Evolutionary conservation across 768 basidiomycete species (phyloP), one percentile per base, ranked within the genome.

Genomic region (Kwoniella bestiolae): DNA sequence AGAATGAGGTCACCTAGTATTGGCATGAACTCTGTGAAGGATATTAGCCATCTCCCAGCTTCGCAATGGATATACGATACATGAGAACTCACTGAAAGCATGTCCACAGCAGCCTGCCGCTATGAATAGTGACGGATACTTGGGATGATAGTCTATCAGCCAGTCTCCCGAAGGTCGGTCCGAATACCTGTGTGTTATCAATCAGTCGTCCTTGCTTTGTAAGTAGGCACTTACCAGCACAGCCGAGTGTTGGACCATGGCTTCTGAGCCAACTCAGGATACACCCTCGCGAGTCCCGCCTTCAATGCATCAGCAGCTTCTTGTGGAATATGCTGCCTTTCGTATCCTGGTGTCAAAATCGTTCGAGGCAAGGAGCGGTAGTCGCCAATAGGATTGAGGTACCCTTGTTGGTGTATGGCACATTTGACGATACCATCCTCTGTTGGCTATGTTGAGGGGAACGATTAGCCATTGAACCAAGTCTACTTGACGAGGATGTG

Each of bases 181-280:
- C 3, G 44, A 59, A 21, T 59, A 59, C 55, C 55, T 56, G n/a
- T n/a, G n/a, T n/a, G n/a, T n/a, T n/a, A n/a, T n/a, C n/a, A n/a
- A n/a, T n/a, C n/a, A n/a, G n/a, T n/a, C n/a, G n/a, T n/a, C n/a
- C n/a, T n/a, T n/a, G n/a, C n/a, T n/a, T n/a, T n/a, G n/a, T n/a
- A n/a, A n/a, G n/a, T n/a, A n/a, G n/a, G 12, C 51, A 53, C 55
- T 23, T 18, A 56, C 57, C 57, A 59, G 41, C 57, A 59, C 18
- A 59, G n/a, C 4, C 57, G 23, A 7, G 57, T 44, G 9, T 38
- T 47, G 12, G 6, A 44, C 57, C 57, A 59, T n/a, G 38, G 35
- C 29, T 44, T 38, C 18, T 45, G n/a, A 2, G 57, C 57, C 28
- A 59, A n/a, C 14, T 47, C 45, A 8, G 57, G 57, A 46, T 59